Evolutionary conservation across 306 rosid genomes (phyloP), one percentile per base, ranked within the genome.

Genomic region (Delonix regia): DNA sequence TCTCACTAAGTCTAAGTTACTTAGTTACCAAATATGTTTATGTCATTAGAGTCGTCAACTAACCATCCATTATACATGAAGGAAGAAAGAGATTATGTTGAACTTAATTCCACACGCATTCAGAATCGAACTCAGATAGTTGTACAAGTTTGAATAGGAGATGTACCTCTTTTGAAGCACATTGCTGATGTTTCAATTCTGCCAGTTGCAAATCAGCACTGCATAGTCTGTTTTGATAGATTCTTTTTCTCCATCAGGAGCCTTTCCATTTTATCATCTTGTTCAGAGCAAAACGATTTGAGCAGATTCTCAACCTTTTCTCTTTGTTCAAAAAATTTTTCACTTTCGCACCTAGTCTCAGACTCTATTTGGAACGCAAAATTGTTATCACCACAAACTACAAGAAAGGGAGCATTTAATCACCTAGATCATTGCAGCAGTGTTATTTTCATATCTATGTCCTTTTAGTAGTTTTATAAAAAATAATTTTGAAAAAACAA

Each of bases 241-340:
- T 10, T 10, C 2, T 42, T 42, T 42, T 42, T 42, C 47, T 42
- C 13, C 47, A 8, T 42, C 1, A 10, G 9, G 13, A 42, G 47
- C 13, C 4, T 42, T 42, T 42, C 47, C 9, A 47, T 75, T 67
- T 84, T 88, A 57, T 89, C 90, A 27, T 89, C 90, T 66, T 84
- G 89, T 81, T 86, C 89, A 5, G 90, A 83, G 70, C 89, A 86
- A 39, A 82, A 57, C 87, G 86, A 83, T 73, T 87, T 89, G 72
- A 89, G 90, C 87, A 83, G 89, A 69, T 88, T 83, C 86, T 84
- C 93, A 44, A 89, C 74, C 68, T n/a, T n/a, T n/a, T 83, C 89
- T 41, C 83, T 72, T 62, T 76, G 87, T 49, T 86, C 89, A 18
- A 81, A 75, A 30, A 85, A 84, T 62, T 85, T 89, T 74, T 89